Evolutionary conservation across 306 rosid species (phyloP), one percentile per base, ranked within the genome.

Genomic region (Lupinus albus): DNA sequence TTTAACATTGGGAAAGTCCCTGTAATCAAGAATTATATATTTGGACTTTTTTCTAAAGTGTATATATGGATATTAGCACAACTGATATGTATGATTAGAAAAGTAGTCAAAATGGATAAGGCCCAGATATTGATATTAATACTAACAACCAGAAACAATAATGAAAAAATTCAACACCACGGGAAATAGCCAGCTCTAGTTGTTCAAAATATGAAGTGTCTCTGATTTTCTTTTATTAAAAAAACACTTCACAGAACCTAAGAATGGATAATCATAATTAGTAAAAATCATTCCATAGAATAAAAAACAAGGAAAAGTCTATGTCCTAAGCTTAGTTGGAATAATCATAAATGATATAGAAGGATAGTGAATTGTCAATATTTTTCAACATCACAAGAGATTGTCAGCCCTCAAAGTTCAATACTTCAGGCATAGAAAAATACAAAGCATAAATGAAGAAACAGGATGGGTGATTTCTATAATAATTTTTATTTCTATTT

Each of bases 281-380:
- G 25, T 20, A 20, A 20, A 2, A 20, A 20, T 20, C 25, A 30
- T 36, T 78, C 13, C 14, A 30, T 0, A 18, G 16, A 56, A 4
- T 20, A 20, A 20, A 20, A 62, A 52, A 76, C 33, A 44, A 14
- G 57, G 35, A 15, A 62, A 61, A 20, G 25, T 20, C 25, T 20
- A 20, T 2, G 25, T 58, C 30, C 20, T 25, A 67, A 67, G 41
- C 64, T 28, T 58, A 16, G 7, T 35, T 18, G 25, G 49, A 47
- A 46, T 67, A 58, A 59, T 41, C 47, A 64, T 65, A 56, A 77
- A 15, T 68, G 46, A 20, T 55, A 20, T 35, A 55, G 32, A 74
- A 55, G 4, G 32, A 36, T n/a, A n/a, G n/a, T n/a, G n/a, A n/a
- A n/a, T n/a, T n/a, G n/a, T n/a, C n/a, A n/a, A n/a, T n/a, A n/a